Percentiles rank a stretch among this genome's conserved stretches.
phyloP scores from a whole-genome alignment of 2,329 filamentous ascomycete species.

The Epichloe typhina region DNA sequence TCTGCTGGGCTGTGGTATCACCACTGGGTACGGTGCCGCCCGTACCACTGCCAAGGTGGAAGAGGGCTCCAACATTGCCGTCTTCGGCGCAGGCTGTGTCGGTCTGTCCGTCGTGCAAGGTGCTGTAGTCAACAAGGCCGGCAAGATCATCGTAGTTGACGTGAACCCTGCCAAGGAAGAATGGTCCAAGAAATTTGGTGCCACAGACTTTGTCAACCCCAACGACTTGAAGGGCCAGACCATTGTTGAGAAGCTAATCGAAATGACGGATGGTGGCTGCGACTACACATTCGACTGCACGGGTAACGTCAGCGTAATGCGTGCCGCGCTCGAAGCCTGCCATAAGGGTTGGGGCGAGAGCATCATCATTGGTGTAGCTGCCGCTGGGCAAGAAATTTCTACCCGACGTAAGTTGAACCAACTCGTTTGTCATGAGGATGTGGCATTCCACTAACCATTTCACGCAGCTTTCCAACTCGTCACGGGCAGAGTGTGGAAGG shows the following conservation, averaged over 20 bases:
- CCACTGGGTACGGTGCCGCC: conserved; percentile 92
- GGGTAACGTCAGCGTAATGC: conserved; percentile 91
- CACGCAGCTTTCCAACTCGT: conserved; percentile 86
- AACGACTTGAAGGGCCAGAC: conserved; percentile 63
- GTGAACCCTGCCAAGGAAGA: conserved; percentile 84
- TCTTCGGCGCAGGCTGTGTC: conserved; percentile 94
- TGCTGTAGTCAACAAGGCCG: conserved; percentile 69
- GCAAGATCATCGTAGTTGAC: conserved; percentile 59
- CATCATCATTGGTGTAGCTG: conserved; percentile 94
- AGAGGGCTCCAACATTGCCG: conserved; percentile 74
- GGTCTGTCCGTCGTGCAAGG: conserved; percentile 93
- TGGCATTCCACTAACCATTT: not conserved
- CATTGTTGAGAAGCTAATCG: conserved; percentile 83
- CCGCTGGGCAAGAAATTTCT: conserved; percentile 87
- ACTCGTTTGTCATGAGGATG: not conserved
- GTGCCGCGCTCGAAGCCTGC: conserved; percentile 88
- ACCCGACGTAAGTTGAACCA: conserved; percentile 62
- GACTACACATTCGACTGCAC: conserved; percentile 99
- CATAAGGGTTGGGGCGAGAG: conserved; percentile 99
- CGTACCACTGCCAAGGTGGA: conserved; percentile 88
- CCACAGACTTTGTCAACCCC: conserved; percentile 94
- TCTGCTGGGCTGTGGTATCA: conserved; percentile 94
- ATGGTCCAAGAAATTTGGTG: conserved; percentile 90
- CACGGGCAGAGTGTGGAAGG: conserved; percentile 94
- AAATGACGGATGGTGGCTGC: conserved; percentile 95